phyloP scores from a whole-genome alignment of 148 eudicot species.

The Silene conica region DNA sequence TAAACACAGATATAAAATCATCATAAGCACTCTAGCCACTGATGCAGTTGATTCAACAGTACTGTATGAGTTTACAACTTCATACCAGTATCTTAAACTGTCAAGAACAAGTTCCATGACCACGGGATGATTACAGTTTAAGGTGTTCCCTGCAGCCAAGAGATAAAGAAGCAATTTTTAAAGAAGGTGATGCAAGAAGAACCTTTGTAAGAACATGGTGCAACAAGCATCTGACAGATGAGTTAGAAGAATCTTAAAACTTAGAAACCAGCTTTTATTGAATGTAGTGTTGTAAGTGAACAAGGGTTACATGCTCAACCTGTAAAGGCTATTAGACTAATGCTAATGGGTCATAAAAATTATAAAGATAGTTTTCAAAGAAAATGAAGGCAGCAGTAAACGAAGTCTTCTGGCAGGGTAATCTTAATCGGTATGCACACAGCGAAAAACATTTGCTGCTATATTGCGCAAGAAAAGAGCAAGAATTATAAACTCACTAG shows the following conservation, averaged over 20 bases:
- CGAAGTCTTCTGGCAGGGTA: not conserved
- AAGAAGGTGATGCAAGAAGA: not conserved
- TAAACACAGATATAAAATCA: not conserved
- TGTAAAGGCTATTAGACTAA: not conserved
- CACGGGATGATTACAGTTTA: constrained; percentile 96
- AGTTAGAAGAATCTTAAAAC: not conserved
- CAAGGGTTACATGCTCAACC: not conserved
- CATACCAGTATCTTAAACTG: constrained; percentile 96
- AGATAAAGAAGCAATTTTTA: constrained; percentile 1
- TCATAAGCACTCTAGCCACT: not conserved
- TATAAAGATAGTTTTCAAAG: not conserved
- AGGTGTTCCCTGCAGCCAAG: constrained; percentile 71
- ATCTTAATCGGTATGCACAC: not conserved
- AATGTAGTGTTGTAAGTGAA: not conserved
- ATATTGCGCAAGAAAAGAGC: not conserved
- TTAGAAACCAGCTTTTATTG: not conserved
- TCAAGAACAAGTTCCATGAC: constrained; percentile 98
- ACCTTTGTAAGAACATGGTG: not conserved
- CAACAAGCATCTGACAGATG: not conserved
- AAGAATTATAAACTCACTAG: not conserved
- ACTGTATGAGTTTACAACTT: not conserved
- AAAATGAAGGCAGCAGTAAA: constrained; percentile 1
- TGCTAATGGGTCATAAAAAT: not conserved
- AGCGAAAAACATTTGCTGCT: not conserved
- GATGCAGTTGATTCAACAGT: not conserved